Conservation (phyloP, 1,139 yeast genomes). For the Suhomyces taliae region DNA sequence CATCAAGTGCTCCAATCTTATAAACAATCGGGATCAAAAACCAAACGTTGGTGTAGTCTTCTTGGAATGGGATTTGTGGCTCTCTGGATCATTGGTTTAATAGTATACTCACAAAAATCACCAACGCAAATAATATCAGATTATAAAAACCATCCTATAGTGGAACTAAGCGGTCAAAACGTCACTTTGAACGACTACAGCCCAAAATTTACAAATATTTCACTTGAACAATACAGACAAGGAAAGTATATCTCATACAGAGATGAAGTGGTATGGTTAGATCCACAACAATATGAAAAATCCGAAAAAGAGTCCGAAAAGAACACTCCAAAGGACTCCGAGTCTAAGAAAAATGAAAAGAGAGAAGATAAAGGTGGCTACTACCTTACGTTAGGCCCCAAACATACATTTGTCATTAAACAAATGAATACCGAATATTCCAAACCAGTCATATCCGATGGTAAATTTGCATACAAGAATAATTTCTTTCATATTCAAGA, state of each 20-base stretch:
- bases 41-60: constrained; percentile 10
- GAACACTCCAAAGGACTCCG: too few relatives aligned
- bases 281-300: constrained; percentile 31
- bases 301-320: too few relatives aligned
- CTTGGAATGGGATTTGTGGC: constrained; percentile 7
- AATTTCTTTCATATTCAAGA: constrained; percentile 33
- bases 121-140: constrained; percentile 21
- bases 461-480: constrained; percentile 34
- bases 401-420: constrained; percentile 19
- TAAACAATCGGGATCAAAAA: constrained; percentile 14
- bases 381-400: constrained; percentile 25
- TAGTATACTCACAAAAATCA: constrained; percentile 32
- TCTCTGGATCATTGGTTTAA: constrained; percentile 31
- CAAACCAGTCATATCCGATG: constrained; percentile 20
- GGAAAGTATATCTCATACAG: constrained; percentile 25
- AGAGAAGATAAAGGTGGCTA: constrained; percentile 26
- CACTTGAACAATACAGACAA: constrained; percentile 26
- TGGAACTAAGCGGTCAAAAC: constrained; percentile 30
- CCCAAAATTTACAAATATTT: constrained; percentile 28
- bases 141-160: constrained; percentile 30
- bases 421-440: constrained; percentile 23
- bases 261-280: constrained; percentile 31
- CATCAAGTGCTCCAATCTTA: constrained; percentile 25
- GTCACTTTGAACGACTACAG: constrained; percentile 34
- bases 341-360: background rate